Conservation (phyloP, 2,329 filamentous ascomycete species). For the Fusarium nelsonii region DNA sequence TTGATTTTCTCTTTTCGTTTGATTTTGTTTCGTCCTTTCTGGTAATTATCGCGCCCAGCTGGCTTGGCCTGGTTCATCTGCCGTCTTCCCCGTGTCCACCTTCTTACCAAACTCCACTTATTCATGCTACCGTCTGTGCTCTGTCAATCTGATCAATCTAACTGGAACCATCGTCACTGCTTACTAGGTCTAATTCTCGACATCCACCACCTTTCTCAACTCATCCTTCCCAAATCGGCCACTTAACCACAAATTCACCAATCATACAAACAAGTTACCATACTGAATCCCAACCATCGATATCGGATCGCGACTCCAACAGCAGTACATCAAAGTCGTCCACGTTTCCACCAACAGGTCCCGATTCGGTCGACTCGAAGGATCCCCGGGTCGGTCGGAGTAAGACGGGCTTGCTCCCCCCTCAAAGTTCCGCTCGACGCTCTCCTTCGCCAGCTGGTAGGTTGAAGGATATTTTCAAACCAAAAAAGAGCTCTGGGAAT, state of each 20-base stretch:
- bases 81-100: conserved; percentile 35
- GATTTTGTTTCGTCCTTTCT: conserved; percentile 12
- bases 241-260: conserved; percentile 77
- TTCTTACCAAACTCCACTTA: conserved; percentile 38
- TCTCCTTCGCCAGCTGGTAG: conserved; percentile 78
- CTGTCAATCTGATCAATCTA: conserved; percentile 35
- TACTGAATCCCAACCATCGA: conserved; percentile 38
- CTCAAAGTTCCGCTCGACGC: conserved; percentile 62
- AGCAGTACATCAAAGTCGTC: conserved; percentile 46
- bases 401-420: conserved; percentile 46
- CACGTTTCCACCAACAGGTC: conserved; percentile 44
- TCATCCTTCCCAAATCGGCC: conserved; percentile 74
- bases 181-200: conserved; percentile 47
- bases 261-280: conserved; percentile 70
- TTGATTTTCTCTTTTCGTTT: background rate
- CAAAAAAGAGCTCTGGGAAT: conserved; percentile 41
- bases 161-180: conserved; percentile 44
- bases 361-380: conserved; percentile 44
- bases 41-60: conserved; percentile 15
- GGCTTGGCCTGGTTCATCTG: conserved; percentile 40
- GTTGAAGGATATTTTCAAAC: conserved; percentile 74
- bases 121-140: conserved; percentile 32
- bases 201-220: conserved; percentile 56
- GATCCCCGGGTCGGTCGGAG: conserved; percentile 46
- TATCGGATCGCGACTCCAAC: conserved; percentile 43